Conservation (phyloP, 2,329 filamentous ascomycete species). For the Trichoderma atrobrunneum region DNA sequence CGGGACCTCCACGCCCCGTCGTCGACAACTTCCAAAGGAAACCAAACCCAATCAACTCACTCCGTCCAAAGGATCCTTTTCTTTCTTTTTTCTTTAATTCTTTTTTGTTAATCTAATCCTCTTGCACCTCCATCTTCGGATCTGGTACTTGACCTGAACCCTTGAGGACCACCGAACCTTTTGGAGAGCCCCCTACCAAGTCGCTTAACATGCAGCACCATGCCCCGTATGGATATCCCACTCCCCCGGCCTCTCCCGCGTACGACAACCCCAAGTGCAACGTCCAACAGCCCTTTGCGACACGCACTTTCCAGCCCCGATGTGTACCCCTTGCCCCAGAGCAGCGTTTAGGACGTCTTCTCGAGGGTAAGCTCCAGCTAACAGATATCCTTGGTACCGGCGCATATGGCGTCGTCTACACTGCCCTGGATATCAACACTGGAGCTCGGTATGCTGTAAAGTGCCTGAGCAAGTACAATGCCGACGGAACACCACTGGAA, state of each 20-base stretch:
- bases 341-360: constrained; percentile 78
- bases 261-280: constrained; percentile 50
- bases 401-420: constrained; percentile 95
- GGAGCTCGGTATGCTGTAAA: constrained; percentile 89
- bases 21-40: constrained; percentile 3
- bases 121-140: constrained; percentile 1
- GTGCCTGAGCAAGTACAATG: constrained; percentile 87
- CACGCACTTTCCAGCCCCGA: constrained; percentile 43
- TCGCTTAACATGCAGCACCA: constrained; percentile 57
- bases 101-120: constrained; percentile 1
- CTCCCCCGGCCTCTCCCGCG: constrained; percentile 55
- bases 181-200: constrained; percentile 8
- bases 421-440: constrained; percentile 78
- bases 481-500: constrained; percentile 69
- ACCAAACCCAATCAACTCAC: not conserved
- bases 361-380: constrained; percentile 80
- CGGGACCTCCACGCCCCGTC: not conserved
- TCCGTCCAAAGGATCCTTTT: not conserved
- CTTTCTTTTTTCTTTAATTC: not conserved
- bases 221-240: constrained; percentile 55
- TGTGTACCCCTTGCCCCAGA: constrained; percentile 66
- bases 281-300: constrained; percentile 35
- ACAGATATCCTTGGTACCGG: constrained; percentile 85
- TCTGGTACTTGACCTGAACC: constrained; percentile 9
- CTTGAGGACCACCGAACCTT: not conserved